Base-by-base conservation (phyloP, 805 yeast species). In the Lachancea thermotolerans region DNA sequence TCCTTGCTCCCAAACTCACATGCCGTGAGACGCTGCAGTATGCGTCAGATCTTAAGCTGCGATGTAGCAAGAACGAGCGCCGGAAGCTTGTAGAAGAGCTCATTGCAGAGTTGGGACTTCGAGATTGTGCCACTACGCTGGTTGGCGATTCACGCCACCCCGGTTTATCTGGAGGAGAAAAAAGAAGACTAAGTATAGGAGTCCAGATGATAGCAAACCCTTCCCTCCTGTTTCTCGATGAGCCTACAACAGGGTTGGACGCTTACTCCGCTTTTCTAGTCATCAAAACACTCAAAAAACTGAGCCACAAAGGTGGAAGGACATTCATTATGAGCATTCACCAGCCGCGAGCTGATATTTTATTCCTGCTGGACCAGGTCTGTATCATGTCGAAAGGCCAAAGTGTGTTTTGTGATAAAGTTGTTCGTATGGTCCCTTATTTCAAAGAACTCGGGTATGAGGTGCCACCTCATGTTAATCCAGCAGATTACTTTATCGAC, bases 231-330 rank as follows among this genome's bases (percentile, higher is more conserved):
- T 86, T 86, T 55, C 64, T 87, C 36, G 96, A 87, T 60, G 95
- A 87, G 55, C 95, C 95, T 5, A 87, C 95, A 1, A 86, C 95
- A 0, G 95, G 95, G 0, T 65, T 87, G 30, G 95, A 87, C 62
- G 81, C 95, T 4, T 79, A 78, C 49, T 80, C 89, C 10, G 90
- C 95, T 0, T 75, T 72, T 51, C 66, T 79, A 45, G 68, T 87
- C 31, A 74, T 87, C 12, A 67, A 73, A 37, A 77, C 86, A 0
- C 70, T 88, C 44, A 75, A 78, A 51, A 71, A 75, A 46, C 67
- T 82, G 31, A 79, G 85, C 0, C 59, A 59, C 37, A 62, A 66
- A 11, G 73, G 69, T 35, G 90, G 91, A 0, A 77, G 87, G 46
- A 83, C 93, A 0, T 73, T 88, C 18, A 72, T 87, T 2, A 67